These are phyloP conservation scores for Nannochloropsis oceanica DNA, from an alignment of 108 stramenopile genomes.

Conservation along the genomic window DNA sequence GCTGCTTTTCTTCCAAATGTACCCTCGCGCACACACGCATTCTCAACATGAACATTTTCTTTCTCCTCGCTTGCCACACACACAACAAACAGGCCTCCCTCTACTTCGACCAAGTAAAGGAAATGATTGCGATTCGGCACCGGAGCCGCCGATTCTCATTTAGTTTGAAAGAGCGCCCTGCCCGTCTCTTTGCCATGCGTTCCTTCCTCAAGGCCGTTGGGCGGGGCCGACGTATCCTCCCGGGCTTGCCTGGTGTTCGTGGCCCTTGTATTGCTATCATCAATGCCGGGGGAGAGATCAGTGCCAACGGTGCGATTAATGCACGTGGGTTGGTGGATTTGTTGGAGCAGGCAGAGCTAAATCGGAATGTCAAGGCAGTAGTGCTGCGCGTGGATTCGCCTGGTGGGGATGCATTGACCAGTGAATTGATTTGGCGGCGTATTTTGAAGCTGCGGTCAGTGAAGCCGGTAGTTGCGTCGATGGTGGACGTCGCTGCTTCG, in stretches of 20 bases:
- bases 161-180: neutral
- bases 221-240: neutral
- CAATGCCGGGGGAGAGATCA: neutral
- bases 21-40: no score
- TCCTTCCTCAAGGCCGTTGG: neutral
- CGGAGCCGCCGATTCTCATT: neutral
- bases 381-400: slow-evolving; percentile 31
- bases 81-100: neutral
- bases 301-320: neutral
- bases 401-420: slow-evolving; percentile 27
- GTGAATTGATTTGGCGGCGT: slow-evolving; percentile 31
- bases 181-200: slow-evolving; percentile 9
- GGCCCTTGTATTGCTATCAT: neutral
- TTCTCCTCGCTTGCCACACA: no score
- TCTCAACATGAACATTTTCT: no score
- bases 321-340: neutral
- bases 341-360: neutral
- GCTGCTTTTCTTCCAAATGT: no score
- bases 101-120: neutral
- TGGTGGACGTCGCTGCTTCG: slow-evolving; percentile 29
- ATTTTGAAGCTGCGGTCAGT: slow-evolving; percentile 11
- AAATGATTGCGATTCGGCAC: neutral
- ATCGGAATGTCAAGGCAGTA: slow-evolving; percentile 21
- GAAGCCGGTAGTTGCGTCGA: slow-evolving; percentile 30
- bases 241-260: neutral